Evolutionary conservation across 345 rosid species (phyloP).

Genomic region (Lepidium africanum): DNA sequence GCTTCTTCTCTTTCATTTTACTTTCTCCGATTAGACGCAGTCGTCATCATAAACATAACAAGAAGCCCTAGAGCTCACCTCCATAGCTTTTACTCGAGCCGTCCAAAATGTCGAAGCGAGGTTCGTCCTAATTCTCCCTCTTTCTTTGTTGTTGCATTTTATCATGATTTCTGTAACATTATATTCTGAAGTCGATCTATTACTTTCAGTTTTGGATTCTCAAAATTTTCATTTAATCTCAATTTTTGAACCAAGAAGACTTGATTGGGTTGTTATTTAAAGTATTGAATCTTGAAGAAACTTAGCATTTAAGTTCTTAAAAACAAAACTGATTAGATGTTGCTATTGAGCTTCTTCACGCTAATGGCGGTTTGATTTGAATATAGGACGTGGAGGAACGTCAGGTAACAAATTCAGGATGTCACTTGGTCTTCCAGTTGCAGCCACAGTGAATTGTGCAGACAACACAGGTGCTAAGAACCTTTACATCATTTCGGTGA

Average conservation of each 20-base stretch:
- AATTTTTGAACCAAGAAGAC: neutral
- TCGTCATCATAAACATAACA: neutral
- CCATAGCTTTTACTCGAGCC: neutral
- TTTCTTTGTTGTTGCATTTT: neutral
- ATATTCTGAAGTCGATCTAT: neutral
- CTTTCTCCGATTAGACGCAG: neutral
- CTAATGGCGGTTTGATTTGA: neutral
- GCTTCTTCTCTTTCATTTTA: neutral
- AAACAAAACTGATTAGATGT: neutral
- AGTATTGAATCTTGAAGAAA: neutral
- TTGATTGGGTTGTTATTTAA: neutral
- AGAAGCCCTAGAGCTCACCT: constrained; percentile 2
- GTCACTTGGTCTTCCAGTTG: constrained; percentile 96
- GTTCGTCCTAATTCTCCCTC: neutral
- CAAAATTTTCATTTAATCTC: neutral
- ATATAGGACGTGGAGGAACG: constrained; percentile 76
- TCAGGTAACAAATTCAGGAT: constrained; percentile 95
- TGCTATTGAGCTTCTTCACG: neutral
- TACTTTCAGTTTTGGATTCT: neutral
- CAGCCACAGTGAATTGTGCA: constrained; percentile 95
- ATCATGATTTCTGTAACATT: neutral
- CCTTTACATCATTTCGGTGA: constrained; percentile 88
- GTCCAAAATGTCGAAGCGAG: constrained; percentile 23
- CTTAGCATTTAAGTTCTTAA: no score
- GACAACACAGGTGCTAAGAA: constrained; percentile 96